phyloP scores from a whole-genome alignment of 805 yeast species.

The Torulaspora quercuum region DNA sequence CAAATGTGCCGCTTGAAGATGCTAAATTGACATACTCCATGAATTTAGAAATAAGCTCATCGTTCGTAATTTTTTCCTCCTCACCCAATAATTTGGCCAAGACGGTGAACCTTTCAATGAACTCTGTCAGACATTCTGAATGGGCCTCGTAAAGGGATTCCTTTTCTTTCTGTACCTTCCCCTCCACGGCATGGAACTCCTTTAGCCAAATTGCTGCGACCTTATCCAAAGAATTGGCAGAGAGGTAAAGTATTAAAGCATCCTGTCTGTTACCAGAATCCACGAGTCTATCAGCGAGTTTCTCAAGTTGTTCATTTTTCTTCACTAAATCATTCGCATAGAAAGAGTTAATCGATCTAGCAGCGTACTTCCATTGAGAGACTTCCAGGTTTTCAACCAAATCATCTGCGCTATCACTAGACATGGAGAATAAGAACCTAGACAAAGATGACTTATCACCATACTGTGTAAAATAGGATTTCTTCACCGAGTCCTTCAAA shows the following conservation, averaged over 20 bases:
- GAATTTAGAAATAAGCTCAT: constrained; percentile 47
- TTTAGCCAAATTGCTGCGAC: constrained; percentile 79
- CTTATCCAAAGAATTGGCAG: constrained; percentile 77
- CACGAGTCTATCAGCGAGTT: constrained; percentile 75
- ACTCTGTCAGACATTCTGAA: constrained; percentile 71
- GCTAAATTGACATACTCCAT: constrained; percentile 79
- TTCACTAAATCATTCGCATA: constrained; percentile 46
- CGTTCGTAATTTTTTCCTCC: constrained; percentile 27
- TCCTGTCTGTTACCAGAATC: constrained; percentile 56
- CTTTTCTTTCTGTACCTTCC: constrained; percentile 38
- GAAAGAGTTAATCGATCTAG: constrained; percentile 58
- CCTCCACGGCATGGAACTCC: constrained; percentile 56
- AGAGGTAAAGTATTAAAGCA: constrained; percentile 74
- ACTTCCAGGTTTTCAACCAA: constrained; percentile 75
- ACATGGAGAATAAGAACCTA: constrained; percentile 66
- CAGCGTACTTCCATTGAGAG: constrained; percentile 76
- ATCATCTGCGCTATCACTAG: constrained; percentile 57
- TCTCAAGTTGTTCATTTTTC: constrained; percentile 54
- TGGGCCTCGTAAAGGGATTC: constrained; percentile 77
- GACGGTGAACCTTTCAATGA: constrained; percentile 79
- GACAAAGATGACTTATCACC: constrained; percentile 52
- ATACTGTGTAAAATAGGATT: constrained; percentile 63
- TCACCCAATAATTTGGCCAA: constrained; percentile 37
- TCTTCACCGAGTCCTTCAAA: constrained; percentile 63
- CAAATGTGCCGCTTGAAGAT: constrained; percentile 79